Evolutionary conservation across 805 yeast species (phyloP).

Genomic region (Cyberlindnera subsufficiens): DNA sequence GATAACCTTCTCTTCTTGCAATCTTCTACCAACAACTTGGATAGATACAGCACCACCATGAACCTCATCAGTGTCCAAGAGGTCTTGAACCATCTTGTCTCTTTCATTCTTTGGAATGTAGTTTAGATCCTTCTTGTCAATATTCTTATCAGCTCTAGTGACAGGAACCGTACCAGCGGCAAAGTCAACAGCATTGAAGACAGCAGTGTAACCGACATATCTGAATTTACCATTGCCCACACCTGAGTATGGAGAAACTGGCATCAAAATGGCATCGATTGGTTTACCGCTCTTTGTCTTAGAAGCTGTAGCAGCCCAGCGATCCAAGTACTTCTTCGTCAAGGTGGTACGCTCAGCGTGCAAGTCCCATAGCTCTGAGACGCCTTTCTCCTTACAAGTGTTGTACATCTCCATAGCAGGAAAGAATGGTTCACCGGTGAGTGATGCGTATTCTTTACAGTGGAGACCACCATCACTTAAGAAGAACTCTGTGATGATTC

Average conservation of each 20-base stretch:
- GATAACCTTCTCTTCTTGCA: constrained; percentile 57
- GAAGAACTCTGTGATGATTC: constrained; percentile 30
- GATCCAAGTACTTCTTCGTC: constrained; percentile 33
- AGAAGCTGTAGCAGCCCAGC: constrained; percentile 34
- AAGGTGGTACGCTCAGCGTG: constrained; percentile 35
- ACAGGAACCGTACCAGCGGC: constrained; percentile 55
- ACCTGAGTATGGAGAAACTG: constrained; percentile 30
- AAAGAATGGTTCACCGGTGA: constrained; percentile 40
- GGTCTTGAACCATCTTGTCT: constrained; percentile 38
- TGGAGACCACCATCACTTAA: constrained; percentile 34
- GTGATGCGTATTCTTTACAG: constrained; percentile 27
- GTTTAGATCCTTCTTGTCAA: constrained; percentile 32
- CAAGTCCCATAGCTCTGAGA: constrained; percentile 36
- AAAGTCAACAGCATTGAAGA: constrained; percentile 50
- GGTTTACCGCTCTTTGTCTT: constrained; percentile 32
- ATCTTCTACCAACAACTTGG: constrained; percentile 57
- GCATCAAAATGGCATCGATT: constrained; percentile 44
- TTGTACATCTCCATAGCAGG: constrained; percentile 37
- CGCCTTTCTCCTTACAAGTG: constrained; percentile 29
- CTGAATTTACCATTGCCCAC: constrained; percentile 24
- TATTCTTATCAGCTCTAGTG: constrained; percentile 41
- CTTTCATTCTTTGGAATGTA: constrained; percentile 29
- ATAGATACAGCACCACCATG: constrained; percentile 59
- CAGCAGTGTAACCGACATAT: constrained; percentile 41
- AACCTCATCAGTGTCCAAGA: constrained; percentile 46